Conservation (phyloP, 2,329 filamentous ascomycete species). For the Cytospora paraplurivora region DNA sequence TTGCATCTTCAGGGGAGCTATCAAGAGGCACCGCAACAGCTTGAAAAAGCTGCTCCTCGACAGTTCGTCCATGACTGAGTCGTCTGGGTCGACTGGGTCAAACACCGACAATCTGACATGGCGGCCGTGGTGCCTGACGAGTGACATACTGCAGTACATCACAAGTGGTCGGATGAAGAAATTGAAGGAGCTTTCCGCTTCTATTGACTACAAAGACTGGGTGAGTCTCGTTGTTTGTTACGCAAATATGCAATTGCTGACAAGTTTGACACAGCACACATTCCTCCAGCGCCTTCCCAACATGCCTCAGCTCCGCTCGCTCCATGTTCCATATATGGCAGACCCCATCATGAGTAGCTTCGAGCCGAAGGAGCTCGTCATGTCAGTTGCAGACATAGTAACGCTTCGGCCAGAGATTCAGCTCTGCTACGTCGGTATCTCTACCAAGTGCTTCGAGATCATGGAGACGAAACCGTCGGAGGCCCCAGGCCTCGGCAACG, state of each 20-base stretch:
- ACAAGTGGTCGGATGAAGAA: conserved; percentile 75
- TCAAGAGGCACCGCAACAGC: conserved; percentile 71
- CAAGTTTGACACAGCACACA: conserved; percentile 59
- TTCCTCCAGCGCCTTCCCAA: conserved; percentile 76
- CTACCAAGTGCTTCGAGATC: conserved; percentile 80
- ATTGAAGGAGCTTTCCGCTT: conserved; percentile 71
- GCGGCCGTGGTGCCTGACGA: conserved; percentile 70
- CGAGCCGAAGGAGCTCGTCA: conserved; percentile 69
- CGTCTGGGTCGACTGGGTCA: conserved; percentile 34
- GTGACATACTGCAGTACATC: conserved; percentile 71
- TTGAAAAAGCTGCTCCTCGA: conserved; percentile 75
- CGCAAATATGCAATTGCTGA: conserved; percentile 3
- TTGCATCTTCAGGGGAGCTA: conserved; percentile 68
- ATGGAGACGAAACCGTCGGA: conserved; percentile 62
- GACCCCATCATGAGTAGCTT: conserved; percentile 57
- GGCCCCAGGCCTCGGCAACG: conserved; percentile 32
- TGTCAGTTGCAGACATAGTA: conserved; percentile 78
- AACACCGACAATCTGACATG: conserved; percentile 50
- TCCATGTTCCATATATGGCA: conserved; percentile 70
- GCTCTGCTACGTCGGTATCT: conserved; percentile 76
- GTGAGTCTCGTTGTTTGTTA: conserved; percentile 48
- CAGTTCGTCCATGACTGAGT: conserved; percentile 58
- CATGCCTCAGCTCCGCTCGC: conserved; percentile 68
- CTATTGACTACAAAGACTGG: conserved; percentile 77
- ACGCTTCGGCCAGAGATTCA: conserved; percentile 74